Evolutionary conservation across 371 early-diverging fungal species (phyloP).

Genomic region (Aphelidium insulamus): DNA sequence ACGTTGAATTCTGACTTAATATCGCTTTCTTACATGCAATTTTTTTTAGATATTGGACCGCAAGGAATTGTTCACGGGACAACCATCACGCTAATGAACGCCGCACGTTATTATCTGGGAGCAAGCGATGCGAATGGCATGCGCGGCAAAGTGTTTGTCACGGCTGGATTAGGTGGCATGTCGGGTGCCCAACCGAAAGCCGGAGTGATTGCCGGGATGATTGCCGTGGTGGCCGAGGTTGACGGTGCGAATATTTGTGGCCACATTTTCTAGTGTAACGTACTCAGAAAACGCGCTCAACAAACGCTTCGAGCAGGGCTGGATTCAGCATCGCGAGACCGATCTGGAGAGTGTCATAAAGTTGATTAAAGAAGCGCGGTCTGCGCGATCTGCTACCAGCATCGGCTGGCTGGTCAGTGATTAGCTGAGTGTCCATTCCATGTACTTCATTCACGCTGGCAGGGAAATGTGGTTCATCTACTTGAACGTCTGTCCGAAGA

Average conservation of each 20-base stretch:
- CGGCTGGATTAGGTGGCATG: conserved; percentile 4
- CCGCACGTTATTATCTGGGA: conserved; percentile 2
- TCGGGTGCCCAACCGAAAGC: conserved; percentile 6
- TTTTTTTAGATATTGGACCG: conserved; percentile 5
- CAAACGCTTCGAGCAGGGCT: conserved; percentile 3
- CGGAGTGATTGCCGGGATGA: conserved; percentile 1
- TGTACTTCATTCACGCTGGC: no score
- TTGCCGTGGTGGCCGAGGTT: conserved; percentile 3
- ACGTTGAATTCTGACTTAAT: no score
- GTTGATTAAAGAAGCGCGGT: conserved; percentile 1
- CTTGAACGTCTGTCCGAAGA: conserved; percentile 2
- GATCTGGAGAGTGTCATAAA: background rate
- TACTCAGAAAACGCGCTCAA: background rate
- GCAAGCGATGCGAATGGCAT: conserved; percentile 1
- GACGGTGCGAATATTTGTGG: conserved; percentile 1
- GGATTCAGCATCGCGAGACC: conserved; percentile 1
- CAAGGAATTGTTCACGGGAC: conserved; percentile 5
- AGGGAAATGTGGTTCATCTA: conserved; percentile 3
- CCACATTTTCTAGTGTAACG: background rate
- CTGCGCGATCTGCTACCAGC: background rate
- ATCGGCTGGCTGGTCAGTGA: no score
- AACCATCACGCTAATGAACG: conserved; percentile 3
- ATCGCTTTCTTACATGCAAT: no score
- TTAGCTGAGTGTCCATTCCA: no score
- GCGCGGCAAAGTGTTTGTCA: conserved; percentile 4